phyloP scores from a whole-genome alignment of 352 stramenopile genomes.

The Peronospora tabacina region DNA sequence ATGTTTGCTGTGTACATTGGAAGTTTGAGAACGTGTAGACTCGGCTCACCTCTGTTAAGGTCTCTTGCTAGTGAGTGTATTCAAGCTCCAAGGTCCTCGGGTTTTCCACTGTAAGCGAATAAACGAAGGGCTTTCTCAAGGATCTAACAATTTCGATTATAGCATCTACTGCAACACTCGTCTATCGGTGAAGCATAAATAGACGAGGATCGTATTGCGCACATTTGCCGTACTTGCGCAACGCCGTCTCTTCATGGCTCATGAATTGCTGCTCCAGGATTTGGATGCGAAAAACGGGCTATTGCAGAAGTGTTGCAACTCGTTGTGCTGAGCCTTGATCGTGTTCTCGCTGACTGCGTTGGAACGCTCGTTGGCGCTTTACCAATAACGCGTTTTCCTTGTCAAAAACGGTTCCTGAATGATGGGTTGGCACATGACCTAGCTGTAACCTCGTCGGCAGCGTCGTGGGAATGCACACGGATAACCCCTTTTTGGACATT shows the following conservation, averaged over 20 bases:
- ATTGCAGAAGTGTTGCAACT: conserved; percentile 91
- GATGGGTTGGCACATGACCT: conserved; percentile 82
- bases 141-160: conserved; percentile 25
- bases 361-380: conserved; percentile 89
- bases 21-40: conserved; percentile 14
- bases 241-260: conserved; percentile 88
- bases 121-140: conserved; percentile 53
- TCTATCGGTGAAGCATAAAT: conserved; percentile 56
- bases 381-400: conserved; percentile 88
- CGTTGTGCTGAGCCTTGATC: conserved; percentile 86
- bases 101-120: conserved; percentile 51
- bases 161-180: neutral
- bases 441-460: conserved; percentile 87
- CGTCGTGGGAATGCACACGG: conserved; percentile 88
- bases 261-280: conserved; percentile 90
- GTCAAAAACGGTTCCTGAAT: conserved; percentile 90
- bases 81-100: conserved; percentile 16
- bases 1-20: conserved; percentile 8
- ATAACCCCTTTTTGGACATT: conserved; percentile 88
- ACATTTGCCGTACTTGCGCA: conserved; percentile 92
- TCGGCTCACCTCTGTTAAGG: conserved; percentile 5
- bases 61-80: conserved; percentile 23
- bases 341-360: conserved; percentile 88
- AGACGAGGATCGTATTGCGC: conserved; percentile 84
- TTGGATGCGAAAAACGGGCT: conserved; percentile 94